Evolutionary conservation across 257 asterid species (phyloP), one percentile per base, ranked within the genome.

Genomic region (Solanum piurae): DNA sequence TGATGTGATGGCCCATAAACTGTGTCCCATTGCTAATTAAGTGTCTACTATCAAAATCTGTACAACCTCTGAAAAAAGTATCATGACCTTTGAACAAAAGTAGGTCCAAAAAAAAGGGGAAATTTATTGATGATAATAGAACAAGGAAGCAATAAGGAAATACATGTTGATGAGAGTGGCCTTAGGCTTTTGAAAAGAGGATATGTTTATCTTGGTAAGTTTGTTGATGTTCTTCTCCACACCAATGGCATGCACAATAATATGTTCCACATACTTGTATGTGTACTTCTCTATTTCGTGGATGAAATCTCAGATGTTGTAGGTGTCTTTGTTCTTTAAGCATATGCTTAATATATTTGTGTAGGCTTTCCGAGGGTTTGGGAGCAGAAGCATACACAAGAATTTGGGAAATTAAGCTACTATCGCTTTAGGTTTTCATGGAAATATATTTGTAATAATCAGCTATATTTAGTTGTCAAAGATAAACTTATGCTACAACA

Each of bases 291-390:
- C 55, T 84, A 55, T 84, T 84, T 29, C 29, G 52, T 84, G 5
- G 18, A 10, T 21, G 52, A 36, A 34, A 68, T 23, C 42, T 27
- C 29, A 62, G 71, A 69, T 16, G 10, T 4, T 12, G 29, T 64
- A 58, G 13, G 20, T 20, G n/a, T 36, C 52, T 60, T 86, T 87
- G 89, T 75, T 87, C 46, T 36, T 88, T 87, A 60, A 76, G 36
- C 12, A 7, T 44, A 44, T 25, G 29, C 83, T 66, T 18, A 46
- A 60, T 62, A 25, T 42, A 52, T 74, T 76, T 49, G 52, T 86
- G 90, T 58, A 92, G 95, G 95, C 89, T 89, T 93, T 49, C 83
- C 92, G 88, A 85, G 92, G 83, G 64, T 88, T 69, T 92, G 95
- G 95, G 94, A 92, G 91, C 94, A 90, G 90, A 29, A 29, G 29